These are phyloP conservation scores for Sugiyamaella americana DNA, from an alignment of 805 yeast genomes.

Conservation along the genomic window DNA sequence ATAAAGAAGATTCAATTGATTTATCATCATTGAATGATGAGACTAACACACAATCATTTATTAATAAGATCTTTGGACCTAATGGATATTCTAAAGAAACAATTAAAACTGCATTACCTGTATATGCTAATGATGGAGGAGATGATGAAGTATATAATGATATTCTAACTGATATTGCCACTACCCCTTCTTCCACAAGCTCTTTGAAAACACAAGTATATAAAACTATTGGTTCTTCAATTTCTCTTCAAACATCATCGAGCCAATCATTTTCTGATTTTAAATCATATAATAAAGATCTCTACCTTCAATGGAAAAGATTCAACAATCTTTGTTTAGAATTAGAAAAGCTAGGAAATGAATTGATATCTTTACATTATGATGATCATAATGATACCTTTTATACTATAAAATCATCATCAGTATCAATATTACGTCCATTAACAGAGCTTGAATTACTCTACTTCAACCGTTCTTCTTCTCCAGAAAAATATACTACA, in stretches of 20 bases:
- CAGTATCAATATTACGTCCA: slow-evolving; percentile 33
- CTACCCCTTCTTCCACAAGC: slow-evolving; percentile 19
- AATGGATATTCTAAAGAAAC: slow-evolving; percentile 44
- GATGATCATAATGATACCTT: slow-evolving; percentile 32
- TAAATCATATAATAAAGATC: slow-evolving; percentile 33
- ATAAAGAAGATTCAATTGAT: not conserved
- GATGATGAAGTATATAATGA: slow-evolving; percentile 22
- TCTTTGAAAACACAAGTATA: slow-evolving; percentile 34
- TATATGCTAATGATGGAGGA: slow-evolving; percentile 35
- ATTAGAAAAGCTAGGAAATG: slow-evolving; percentile 52
- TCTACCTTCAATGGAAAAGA: slow-evolving; percentile 57
- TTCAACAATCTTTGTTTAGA: slow-evolving; percentile 71
- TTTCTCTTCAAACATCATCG: slow-evolving; percentile 13
- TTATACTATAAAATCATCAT: slow-evolving; percentile 33
- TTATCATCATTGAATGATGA: slow-evolving; percentile 18
- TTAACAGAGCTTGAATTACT: slow-evolving; percentile 33
- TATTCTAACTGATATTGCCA: slow-evolving; percentile 14
- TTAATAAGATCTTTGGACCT: slow-evolving; percentile 43
- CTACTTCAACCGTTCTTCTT: slow-evolving; percentile 27
- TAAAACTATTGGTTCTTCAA: slow-evolving; percentile 31
- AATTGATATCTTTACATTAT: slow-evolving; percentile 48
- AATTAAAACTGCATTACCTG: slow-evolving; percentile 46
- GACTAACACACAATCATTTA: slow-evolving; percentile 32
- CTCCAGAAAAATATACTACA: slow-evolving; percentile 16
- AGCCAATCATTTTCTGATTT: slow-evolving; percentile 22